phyloP scores from a whole-genome alignment of 2,329 filamentous ascomycete genomes.

The Aspergillus candidus region DNA sequence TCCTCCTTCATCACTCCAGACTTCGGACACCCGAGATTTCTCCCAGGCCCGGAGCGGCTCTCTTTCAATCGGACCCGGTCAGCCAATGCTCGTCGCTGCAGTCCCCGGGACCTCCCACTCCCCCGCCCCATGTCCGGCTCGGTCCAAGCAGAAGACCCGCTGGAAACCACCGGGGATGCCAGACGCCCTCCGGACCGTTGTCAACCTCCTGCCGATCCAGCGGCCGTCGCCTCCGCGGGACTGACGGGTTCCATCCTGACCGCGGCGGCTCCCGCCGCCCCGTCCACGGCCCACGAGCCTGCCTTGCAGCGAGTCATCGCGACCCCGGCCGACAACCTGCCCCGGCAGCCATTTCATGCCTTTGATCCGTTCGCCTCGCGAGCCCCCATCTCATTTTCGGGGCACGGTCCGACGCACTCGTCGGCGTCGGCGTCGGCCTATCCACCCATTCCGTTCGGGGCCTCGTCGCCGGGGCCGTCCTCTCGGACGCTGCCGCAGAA shows the following conservation, averaged over 20 bases:
- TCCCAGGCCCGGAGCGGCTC: constrained; percentile 30
- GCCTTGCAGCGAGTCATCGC: constrained; percentile 13
- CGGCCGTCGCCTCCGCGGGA: constrained; percentile 6
- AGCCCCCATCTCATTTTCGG: constrained; percentile 14
- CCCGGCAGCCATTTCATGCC: constrained; percentile 13
- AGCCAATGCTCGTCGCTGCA: constrained; percentile 34
- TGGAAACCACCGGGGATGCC: constrained; percentile 32
- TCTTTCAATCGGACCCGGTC: constrained; percentile 29
- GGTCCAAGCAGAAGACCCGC: constrained; percentile 32
- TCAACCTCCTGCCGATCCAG: constrained; percentile 12
- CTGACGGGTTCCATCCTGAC: constrained; percentile 9
- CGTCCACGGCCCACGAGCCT: constrained; percentile 9
- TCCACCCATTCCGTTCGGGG: constrained; percentile 19
- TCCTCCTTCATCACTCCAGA: constrained; percentile 32
- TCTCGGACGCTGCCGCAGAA: constrained; percentile 29
- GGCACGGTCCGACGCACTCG: constrained; percentile 14
- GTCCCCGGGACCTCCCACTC: constrained; percentile 34
- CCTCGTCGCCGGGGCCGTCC: constrained; percentile 15
- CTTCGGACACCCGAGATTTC: constrained; percentile 32
- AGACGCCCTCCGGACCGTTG: constrained; percentile 20
- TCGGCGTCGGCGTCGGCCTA: constrained; percentile 19
- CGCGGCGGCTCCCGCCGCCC: constrained; percentile 13
- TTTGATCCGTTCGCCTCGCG: constrained; percentile 16
- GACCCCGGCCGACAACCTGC: constrained; percentile 10
- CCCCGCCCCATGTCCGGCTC: constrained; percentile 42